Conservation (phyloP, 176 grass and related monocot species). For the Raddia distichophylla region DNA sequence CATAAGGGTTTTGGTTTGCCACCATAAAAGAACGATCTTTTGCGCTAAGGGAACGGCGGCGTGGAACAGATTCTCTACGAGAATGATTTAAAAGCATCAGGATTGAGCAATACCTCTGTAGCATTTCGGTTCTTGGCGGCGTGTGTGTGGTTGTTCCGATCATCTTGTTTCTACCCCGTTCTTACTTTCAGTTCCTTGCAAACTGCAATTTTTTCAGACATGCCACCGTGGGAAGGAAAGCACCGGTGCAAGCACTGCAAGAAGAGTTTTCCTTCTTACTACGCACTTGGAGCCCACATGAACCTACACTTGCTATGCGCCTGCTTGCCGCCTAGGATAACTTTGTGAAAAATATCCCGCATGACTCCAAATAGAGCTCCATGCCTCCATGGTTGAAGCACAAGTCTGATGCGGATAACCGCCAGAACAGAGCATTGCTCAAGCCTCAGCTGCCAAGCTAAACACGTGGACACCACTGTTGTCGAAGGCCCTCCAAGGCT, state of each 20-base stretch:
- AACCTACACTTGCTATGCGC: not conserved
- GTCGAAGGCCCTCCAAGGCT: no score
- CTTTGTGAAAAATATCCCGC: no score
- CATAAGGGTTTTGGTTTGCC: not conserved
- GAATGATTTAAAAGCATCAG: not conserved
- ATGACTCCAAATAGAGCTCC: no score
- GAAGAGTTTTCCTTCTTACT: constrained; percentile 48
- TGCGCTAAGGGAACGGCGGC: not conserved
- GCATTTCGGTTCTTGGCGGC: not conserved
- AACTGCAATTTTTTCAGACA: constrained; percentile 22
- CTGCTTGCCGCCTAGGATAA: no score
- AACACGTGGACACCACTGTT: no score
- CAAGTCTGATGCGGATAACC: no score
- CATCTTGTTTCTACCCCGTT: not conserved
- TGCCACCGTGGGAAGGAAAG: constrained; percentile 34
- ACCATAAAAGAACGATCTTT: not conserved
- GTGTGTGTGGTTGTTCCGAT: not conserved
- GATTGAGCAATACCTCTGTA: not conserved
- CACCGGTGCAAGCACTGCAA: constrained; percentile 47
- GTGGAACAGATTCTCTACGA: not conserved
- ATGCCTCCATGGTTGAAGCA: no score
- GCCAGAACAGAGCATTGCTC: no score
- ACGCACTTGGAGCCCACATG: constrained; percentile 46
- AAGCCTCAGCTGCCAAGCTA: no score
- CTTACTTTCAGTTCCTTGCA: constrained; percentile 20